phyloP scores from a whole-genome alignment of 108 stramenopile genomes.

The Fragilaria crotonensis region DNA sequence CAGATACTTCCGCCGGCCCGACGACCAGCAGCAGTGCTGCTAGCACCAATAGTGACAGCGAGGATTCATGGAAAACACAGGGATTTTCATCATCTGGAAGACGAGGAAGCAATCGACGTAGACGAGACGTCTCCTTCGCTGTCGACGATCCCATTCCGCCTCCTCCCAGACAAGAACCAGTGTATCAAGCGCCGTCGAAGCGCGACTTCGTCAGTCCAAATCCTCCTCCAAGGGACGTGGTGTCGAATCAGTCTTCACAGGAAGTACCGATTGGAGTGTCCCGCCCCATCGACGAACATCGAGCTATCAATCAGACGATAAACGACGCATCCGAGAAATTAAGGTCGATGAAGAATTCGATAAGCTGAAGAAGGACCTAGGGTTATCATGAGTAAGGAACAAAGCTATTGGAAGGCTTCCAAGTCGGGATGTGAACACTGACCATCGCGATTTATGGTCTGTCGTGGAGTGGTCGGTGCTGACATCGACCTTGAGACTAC shows the following conservation, averaged over 20 bases:
- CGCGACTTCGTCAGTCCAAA: neutral
- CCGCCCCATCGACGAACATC: slow-evolving; percentile 73
- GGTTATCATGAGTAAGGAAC: too few species aligned
- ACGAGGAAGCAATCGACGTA: slow-evolving; percentile 27
- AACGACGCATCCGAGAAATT: slow-evolving; percentile 59
- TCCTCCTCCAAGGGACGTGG: neutral
- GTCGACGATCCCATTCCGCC: slow-evolving; percentile 1
- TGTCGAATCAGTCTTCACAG: slow-evolving; percentile 6
- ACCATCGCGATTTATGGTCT: too few species aligned
- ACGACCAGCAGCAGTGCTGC: neutral
- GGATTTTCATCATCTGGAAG: slow-evolving; percentile 6
- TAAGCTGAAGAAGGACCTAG: slow-evolving; percentile 75
- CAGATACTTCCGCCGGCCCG: neutral
- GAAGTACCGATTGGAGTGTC: slow-evolving; percentile 8
- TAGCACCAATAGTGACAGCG: neutral
- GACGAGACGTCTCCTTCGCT: too few species aligned
- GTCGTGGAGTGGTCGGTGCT: too few species aligned
- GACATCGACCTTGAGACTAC: too few species aligned
- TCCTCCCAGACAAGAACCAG: neutral
- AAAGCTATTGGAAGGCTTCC: too few species aligned
- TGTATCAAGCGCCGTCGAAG: slow-evolving; percentile 5
- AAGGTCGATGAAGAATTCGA: slow-evolving; percentile 87
- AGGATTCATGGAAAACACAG: slow-evolving; percentile 1
- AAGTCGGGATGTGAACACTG: too few species aligned
- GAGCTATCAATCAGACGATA: slow-evolving; percentile 42